Conservation (phyloP, 2,329 filamentous ascomycete genomes). For the Bimuria novae-zelandiae region DNA sequence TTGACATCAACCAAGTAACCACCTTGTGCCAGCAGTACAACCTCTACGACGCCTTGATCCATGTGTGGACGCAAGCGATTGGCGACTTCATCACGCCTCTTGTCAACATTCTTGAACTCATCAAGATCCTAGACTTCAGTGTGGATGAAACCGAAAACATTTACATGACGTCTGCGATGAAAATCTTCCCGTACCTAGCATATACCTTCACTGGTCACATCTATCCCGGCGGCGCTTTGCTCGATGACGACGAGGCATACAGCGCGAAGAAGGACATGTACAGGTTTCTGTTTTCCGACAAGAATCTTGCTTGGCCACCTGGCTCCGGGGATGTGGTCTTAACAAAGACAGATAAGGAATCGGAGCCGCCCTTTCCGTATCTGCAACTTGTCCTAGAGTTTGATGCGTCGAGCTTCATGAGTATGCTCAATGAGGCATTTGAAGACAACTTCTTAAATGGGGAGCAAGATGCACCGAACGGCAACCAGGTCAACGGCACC, state of each 20-base stretch:
- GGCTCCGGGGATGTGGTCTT: constrained; percentile 64
- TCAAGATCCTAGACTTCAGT: constrained; percentile 60
- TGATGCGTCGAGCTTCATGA: constrained; percentile 89
- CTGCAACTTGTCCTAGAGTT: constrained; percentile 83
- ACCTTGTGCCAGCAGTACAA: constrained; percentile 87
- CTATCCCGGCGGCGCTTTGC: constrained; percentile 82
- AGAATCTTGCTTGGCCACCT: constrained; percentile 74
- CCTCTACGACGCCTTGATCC: constrained; percentile 92
- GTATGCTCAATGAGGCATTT: constrained; percentile 94
- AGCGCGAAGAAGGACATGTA: constrained; percentile 88
- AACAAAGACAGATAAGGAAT: constrained; percentile 58
- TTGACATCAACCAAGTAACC: constrained; percentile 94
- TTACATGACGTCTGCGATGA: constrained; percentile 74
- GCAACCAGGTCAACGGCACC: constrained; percentile 57
- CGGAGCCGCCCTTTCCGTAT: constrained; percentile 82
- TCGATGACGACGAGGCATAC: constrained; percentile 72
- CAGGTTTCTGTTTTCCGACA: constrained; percentile 89
- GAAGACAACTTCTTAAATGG: constrained; percentile 94
- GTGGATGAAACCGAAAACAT: constrained; percentile 63
- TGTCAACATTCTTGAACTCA: constrained; percentile 75
- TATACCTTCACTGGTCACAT: constrained; percentile 86
- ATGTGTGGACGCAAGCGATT: constrained; percentile 94
- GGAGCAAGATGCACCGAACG: constrained; percentile 66
- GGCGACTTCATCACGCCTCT: constrained; percentile 89
- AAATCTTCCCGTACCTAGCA: constrained; percentile 93